Evolutionary conservation across 257 asterid genomes (phyloP), one percentile per base, ranked within the genome.

Genomic region (Rubia yunnanensis): DNA sequence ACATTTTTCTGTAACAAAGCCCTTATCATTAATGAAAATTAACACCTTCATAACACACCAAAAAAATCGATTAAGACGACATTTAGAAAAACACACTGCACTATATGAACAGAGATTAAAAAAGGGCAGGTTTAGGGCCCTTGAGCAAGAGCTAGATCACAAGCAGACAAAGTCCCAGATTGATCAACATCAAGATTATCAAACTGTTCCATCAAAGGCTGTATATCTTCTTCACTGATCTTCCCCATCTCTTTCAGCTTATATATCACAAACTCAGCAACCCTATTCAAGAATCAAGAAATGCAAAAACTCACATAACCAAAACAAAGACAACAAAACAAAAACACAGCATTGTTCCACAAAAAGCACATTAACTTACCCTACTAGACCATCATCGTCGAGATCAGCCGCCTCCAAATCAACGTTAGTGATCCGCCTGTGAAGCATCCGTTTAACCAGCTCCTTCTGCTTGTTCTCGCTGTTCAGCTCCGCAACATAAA

Each of bases 201-300:
- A 55, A 94, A 94, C 79, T 87, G 91, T 41, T 81, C 80, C 83
- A 86, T 64, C 73, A 88, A 63, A 67, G 72, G 70, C 14, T 78
- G 35, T 10, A 94, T 74, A 64, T 94, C 99, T 55, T 85, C 95
- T 73, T 81, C 82, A 73, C 41, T 79, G 74, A 94, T 82, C 78
- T 90, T 94, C 68, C 99, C 99, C 96, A 94, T 88, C 81, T 86
- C 96, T 76, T 83, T 90, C n/a, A 94, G 87, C 75, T 94, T 90
- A 70, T 78, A 83, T 39, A 94, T 23, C 35, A 82, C 70, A 64
- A 84, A 94, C 62, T 94, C 99, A 60, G 96, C 92, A 67, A 91
- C 77, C 71, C 99, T 94, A 38, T 17, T 68, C 52, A 17, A 15
- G 22, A 44, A 44, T 44, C 52, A 4, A 39, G 55, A 64, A 65